Percentiles rank a stretch among this genome's conserved stretches.
Evolutionary conservation across 495 filamentous ascomycete genomes (phyloP).

Genomic region (Trichocladium uniseriatum): DNA sequence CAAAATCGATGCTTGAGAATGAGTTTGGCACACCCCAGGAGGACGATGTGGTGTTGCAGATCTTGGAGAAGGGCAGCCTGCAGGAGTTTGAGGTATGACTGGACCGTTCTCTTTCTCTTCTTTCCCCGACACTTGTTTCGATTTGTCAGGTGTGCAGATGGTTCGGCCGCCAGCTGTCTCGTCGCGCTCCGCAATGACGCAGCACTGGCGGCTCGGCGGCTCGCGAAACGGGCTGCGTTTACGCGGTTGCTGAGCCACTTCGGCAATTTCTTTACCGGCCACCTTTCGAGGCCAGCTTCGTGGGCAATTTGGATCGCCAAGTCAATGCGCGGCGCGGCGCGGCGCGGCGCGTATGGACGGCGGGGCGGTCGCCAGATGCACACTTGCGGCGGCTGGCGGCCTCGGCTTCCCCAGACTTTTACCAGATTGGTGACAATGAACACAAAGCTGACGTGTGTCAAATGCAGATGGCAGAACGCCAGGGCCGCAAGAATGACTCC

Average conservation of each 20-base stretch:
- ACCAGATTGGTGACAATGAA: not conserved
- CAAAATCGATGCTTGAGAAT: conserved; percentile 61
- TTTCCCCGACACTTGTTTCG: not conserved
- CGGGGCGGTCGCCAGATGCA: not conserved
- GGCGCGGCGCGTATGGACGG: not conserved
- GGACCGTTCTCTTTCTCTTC: not conserved
- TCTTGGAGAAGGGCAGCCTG: conserved; percentile 64
- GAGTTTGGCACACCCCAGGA: conserved; percentile 78
- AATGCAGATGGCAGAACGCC: conserved; percentile 34
- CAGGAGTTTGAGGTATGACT: conserved; percentile 58
- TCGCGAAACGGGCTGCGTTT: conserved; percentile 9
- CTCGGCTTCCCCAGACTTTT: not conserved
- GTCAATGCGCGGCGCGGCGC: not conserved
- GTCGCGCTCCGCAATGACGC: not conserved
- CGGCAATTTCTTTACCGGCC: conserved; percentile 1
- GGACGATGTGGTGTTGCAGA: conserved; percentile 68
- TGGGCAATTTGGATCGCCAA: not conserved
- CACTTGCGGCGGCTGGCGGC: not conserved
- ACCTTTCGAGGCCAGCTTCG: not conserved
- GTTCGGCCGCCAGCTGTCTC: too few species aligned
- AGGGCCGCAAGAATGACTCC: conserved; percentile 35
- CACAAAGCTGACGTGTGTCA: not conserved
- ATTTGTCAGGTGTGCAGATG: too few species aligned
- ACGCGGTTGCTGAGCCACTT: not conserved
- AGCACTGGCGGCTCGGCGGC: not conserved